Conservation (phyloP, 768 basidiomycete genomes). For the Pholiota conissans region DNA sequence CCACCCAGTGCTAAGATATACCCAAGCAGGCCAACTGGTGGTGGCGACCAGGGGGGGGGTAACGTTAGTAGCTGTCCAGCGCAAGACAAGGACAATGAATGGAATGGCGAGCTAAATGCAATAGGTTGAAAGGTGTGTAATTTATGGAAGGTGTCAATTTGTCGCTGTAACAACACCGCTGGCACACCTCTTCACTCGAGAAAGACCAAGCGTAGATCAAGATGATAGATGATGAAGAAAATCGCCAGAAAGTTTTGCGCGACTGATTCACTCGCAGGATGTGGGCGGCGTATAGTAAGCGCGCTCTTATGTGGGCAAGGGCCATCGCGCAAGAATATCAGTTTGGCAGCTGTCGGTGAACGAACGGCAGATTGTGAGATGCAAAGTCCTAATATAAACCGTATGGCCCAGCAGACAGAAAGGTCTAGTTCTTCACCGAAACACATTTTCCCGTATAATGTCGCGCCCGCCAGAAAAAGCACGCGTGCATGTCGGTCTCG, state of each 20-base stretch:
- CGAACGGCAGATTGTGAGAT: neutral
- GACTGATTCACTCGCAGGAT: neutral
- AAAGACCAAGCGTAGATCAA: neutral
- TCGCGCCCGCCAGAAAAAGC: neutral
- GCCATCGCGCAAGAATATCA: neutral
- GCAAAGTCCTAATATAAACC: neutral
- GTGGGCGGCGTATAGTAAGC: neutral
- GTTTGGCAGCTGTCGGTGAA: neutral
- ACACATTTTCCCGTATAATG: neutral
- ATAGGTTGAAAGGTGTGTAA: neutral
- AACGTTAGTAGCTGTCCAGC: neutral
- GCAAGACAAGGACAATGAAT: neutral
- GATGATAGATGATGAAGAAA: neutral
- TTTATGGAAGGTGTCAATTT: neutral
- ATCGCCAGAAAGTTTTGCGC: neutral
- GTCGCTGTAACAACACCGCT: neutral
- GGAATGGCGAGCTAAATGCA: neutral
- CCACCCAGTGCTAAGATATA: too few species aligned
- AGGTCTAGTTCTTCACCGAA: neutral
- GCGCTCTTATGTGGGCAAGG: neutral
- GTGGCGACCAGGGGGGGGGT: neutral
- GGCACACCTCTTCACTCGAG: neutral
- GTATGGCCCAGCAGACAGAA: neutral
- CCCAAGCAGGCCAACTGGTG: too few species aligned
- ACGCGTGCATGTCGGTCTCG: neutral